phyloP scores from a whole-genome alignment of 2,329 filamentous ascomycete genomes.

The Atkinsonella hypoxylon region DNA sequence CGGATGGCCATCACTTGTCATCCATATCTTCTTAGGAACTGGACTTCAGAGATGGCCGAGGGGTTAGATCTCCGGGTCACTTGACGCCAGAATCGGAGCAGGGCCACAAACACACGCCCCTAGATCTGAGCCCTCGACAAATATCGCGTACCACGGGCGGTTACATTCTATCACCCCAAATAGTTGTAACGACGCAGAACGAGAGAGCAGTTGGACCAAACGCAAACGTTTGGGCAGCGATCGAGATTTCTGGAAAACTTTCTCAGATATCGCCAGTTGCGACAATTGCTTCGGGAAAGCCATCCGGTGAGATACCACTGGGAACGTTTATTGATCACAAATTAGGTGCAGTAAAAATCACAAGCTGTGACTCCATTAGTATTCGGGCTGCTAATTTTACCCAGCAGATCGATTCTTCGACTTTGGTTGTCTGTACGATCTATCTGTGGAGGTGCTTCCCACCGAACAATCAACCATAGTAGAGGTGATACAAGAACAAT shows the following conservation, averaged over 20 bases:
- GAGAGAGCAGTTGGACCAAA: slow-evolving; percentile 21
- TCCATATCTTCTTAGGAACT: slow-evolving; percentile 2
- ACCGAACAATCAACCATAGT: slow-evolving; percentile 27
- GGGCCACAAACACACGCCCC: not conserved
- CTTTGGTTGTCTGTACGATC: slow-evolving; percentile 37
- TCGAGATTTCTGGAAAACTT: slow-evolving; percentile 34
- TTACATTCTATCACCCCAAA: slow-evolving; percentile 27
- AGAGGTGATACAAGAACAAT: slow-evolving; percentile 33
- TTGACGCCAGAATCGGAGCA: not conserved
- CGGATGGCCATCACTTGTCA: slow-evolving; percentile 1
- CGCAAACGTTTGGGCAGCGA: slow-evolving; percentile 33
- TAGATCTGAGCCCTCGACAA: slow-evolving; percentile 5
- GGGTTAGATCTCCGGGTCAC: not conserved
- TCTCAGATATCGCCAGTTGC: slow-evolving; percentile 12
- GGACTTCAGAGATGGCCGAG: not conserved
- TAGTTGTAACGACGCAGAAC: slow-evolving; percentile 32
- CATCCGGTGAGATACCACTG: not conserved
- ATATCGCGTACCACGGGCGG: slow-evolving; percentile 5
- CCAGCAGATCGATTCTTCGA: slow-evolving; percentile 21
- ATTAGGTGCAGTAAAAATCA: slow-evolving; percentile 10
- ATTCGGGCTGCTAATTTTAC: slow-evolving; percentile 1
- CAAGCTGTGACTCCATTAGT: not conserved
- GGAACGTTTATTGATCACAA: slow-evolving; percentile 10
- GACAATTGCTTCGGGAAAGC: not conserved
- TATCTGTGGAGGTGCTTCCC: slow-evolving; percentile 34